Evolutionary conservation across 805 yeast species (phyloP).

Genomic region (Metschnikowia corniflorae): DNA sequence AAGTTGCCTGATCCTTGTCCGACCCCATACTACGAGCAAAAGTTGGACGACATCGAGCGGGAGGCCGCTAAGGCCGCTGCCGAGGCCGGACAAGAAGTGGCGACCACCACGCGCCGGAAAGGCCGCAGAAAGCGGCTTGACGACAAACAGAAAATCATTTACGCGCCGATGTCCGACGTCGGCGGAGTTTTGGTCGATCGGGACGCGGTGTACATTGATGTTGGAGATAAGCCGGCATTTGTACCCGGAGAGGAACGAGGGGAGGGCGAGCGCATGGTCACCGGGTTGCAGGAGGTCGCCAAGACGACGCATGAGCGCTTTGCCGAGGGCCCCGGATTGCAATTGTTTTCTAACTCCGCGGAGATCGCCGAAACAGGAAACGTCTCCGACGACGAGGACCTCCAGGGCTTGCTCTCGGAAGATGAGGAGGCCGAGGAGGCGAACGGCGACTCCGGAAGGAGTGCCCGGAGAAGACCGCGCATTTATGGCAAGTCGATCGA

Average conservation of each 20-base stretch:
- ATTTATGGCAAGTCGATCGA: slow-evolving; percentile 51
- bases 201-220: slow-evolving; percentile 94
- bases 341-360: slow-evolving; percentile 64
- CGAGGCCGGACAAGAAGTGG: slow-evolving; percentile 52
- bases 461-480: slow-evolving; percentile 52
- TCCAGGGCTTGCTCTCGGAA: slow-evolving; percentile 29
- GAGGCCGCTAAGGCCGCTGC: slow-evolving; percentile 67
- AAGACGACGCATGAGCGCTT: slow-evolving; percentile 56
- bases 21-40: slow-evolving; percentile 88
- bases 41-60: slow-evolving; percentile 73
- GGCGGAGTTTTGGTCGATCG: slow-evolving; percentile 96
- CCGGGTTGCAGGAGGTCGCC: slow-evolving; percentile 70
- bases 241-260: slow-evolving; percentile 67
- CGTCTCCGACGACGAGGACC: slow-evolving; percentile 38
- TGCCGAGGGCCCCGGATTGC: slow-evolving; percentile 64
- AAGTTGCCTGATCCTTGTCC: slow-evolving; percentile 98
- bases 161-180: slow-evolving; percentile 99
- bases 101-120: slow-evolving; percentile 45
- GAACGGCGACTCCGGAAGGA: slow-evolving; percentile 55
- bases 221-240: slow-evolving; percentile 56
- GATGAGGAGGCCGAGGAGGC: slow-evolving; percentile 24
- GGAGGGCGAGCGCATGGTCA: slow-evolving; percentile 82
- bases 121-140: slow-evolving; percentile 85
- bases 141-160: slow-evolving; percentile 88
- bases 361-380: slow-evolving; percentile 28